Evolutionary conservation across 352 stramenopile genomes (phyloP), one percentile per base, ranked within the genome.

Genomic region (Phytophthora pini): DNA sequence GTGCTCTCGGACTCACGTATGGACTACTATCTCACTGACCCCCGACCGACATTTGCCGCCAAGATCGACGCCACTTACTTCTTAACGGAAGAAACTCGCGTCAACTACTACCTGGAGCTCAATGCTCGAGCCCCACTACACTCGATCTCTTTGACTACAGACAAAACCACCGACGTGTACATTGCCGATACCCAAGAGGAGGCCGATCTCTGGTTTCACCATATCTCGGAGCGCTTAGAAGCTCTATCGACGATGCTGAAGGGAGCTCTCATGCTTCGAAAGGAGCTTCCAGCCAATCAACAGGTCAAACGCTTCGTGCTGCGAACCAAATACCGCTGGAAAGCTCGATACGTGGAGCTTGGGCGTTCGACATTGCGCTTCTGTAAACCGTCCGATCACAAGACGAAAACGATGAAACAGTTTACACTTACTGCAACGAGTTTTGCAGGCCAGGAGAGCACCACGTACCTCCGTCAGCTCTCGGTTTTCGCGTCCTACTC

Each of bases 1-100:
- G 80, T 92, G 64, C 72, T 94, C 17, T 89, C 83, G 4, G 81
- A 91, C 44, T 81, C 86, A n/a, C 82, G 84, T 3, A 80, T 92
- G 54, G 86, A 92, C 59, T 92, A 88, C 56, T 94, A 92, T 54
- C 46, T 68, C 3, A 67, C 51, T 9, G 86, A 94, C 38, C 82
- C 84, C 13, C 84, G 84, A 1, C 84, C 83, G 6, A 66, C 71
- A 17, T 94, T 94, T 46, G 61, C 84, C 1, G 67, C 79, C 26
- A 69, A 76, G 26, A 92, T 94, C 43, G 68, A 82, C 22, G 69
- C 74, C 4, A 92, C 88, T 46, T 76, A 77, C 9, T 88, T 94
- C 46, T 65, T 76, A 2, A 46, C 65, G 1, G 47, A 63, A 2
- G 45, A 60, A 17, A 90, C 80, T 12, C 73, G 80, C 27, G 70